These are phyloP conservation scores for Ilyonectria mors-panacis DNA, from an alignment of 2,329 filamentous ascomycete species.

Conservation along the genomic window DNA sequence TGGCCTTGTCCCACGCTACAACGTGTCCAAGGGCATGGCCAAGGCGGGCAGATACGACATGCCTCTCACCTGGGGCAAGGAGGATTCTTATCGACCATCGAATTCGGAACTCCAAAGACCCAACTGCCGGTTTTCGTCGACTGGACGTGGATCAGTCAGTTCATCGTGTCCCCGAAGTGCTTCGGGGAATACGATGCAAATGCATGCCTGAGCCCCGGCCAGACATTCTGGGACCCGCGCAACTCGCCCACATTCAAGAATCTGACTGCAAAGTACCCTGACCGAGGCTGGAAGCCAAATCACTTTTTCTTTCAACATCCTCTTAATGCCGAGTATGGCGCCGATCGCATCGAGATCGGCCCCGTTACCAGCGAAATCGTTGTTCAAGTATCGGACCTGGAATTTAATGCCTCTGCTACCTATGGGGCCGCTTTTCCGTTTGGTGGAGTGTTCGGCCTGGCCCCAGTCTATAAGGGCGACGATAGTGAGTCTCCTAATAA, in stretches of 20 bases:
- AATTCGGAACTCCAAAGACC: conserved; percentile 14
- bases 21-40: not conserved
- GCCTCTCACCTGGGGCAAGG: conserved; percentile 13
- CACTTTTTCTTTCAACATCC: conserved; percentile 23
- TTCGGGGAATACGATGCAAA: conserved; percentile 19
- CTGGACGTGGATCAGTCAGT: conserved; percentile 31
- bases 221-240: conserved; percentile 22
- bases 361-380: conserved; percentile 23
- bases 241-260: conserved; percentile 21
- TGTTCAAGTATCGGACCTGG: conserved; percentile 21
- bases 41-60: conserved; percentile 19
- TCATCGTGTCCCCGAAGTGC: conserved; percentile 26
- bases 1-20: conserved; percentile 17
- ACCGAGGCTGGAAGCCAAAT: conserved; percentile 22
- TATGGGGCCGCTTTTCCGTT: conserved; percentile 25
- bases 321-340: conserved; percentile 23
- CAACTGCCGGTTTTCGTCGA: conserved; percentile 23
- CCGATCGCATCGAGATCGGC: conserved; percentile 17
- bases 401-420: conserved; percentile 23
- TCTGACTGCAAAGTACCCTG: conserved; percentile 17
- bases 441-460: conserved; percentile 23
- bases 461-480: conserved; percentile 21
- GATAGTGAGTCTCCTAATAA: conserved; percentile 7
- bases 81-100: conserved; percentile 24
- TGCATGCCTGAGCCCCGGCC: conserved; percentile 12